Evolutionary conservation across 371 early-diverging fungal genomes (phyloP).

Genomic region (Actinomortierella ambigua): DNA sequence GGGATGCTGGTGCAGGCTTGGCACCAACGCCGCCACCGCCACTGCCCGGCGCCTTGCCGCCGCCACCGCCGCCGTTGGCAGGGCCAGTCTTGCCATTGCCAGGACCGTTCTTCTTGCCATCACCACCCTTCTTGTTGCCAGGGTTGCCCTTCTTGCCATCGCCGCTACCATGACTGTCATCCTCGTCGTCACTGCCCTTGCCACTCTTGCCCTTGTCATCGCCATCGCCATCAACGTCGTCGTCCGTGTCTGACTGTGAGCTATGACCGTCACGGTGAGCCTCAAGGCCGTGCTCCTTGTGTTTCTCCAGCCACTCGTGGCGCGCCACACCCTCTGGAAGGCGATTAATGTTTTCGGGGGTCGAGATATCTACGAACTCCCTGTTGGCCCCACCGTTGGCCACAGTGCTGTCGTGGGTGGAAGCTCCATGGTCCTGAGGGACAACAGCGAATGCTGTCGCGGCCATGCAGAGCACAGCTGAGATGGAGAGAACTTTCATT

Average conservation of each 20-base stretch:
- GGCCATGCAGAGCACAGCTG: constrained; percentile 14
- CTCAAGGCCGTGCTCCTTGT: background rate
- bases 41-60: background rate
- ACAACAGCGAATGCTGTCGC: constrained; percentile 13
- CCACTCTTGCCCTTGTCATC: constrained; percentile 5
- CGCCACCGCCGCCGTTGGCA: background rate
- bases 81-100: background rate
- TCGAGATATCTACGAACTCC: background rate
- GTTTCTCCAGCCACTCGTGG: constrained; percentile 5
- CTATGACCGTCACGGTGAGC: background rate
- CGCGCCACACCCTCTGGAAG: constrained; percentile 4
- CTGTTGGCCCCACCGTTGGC: background rate
- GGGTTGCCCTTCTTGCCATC: background rate
- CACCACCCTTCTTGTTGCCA: background rate
- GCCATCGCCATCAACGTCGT: background rate
- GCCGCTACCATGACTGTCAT: background rate
- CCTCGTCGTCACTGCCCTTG: constrained; percentile 5
- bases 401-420: background rate
- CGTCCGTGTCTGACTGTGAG: background rate
- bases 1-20: too few relatives aligned
- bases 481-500: constrained; percentile 28
- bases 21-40: background rate
- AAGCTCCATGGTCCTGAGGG: too few relatives aligned
- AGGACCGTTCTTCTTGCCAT: constrained; percentile 1
- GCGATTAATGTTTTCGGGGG: background rate